Percentiles rank a stretch among this genome's conserved stretches.
Evolutionary conservation across 805 yeast genomes (phyloP).

Genomic region (Lachancea meyersii): DNA sequence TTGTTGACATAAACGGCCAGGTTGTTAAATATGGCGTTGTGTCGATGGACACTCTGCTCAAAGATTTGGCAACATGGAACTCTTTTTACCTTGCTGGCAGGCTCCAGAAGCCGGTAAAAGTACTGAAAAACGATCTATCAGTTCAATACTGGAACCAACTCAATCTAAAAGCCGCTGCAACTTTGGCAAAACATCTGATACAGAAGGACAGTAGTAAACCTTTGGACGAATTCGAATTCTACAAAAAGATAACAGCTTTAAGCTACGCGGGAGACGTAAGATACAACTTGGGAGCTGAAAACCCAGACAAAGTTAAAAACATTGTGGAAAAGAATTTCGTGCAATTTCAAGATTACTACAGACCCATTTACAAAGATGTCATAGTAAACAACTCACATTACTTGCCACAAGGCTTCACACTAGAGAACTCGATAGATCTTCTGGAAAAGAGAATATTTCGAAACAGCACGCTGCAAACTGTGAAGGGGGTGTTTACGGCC

Average conservation of each 20-base stretch:
- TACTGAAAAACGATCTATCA: conserved; percentile 57
- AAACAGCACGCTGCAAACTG: conserved; percentile 70
- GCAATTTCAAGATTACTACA: conserved; percentile 64
- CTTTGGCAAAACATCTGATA: conserved; percentile 41
- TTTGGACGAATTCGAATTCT: conserved; percentile 61
- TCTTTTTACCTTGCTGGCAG: conserved; percentile 87
- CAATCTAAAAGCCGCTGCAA: conserved; percentile 72
- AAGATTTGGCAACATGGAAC: conserved; percentile 79
- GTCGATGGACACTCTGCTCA: conserved; percentile 49
- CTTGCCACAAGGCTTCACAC: conserved; percentile 36
- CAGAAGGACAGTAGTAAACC: conserved; percentile 31
- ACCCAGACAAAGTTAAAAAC: conserved; percentile 80
- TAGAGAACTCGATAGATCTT: conserved; percentile 31
- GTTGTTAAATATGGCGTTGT: conserved; percentile 84
- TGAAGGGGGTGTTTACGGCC: conserved; percentile 83
- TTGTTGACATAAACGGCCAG: conserved; percentile 53
- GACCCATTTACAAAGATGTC: conserved; percentile 46
- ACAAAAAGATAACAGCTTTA: conserved; percentile 66
- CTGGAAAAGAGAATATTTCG: conserved; percentile 52
- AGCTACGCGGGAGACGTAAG: conserved; percentile 91
- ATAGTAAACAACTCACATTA: conserved; percentile 29
- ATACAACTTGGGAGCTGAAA: conserved; percentile 80
- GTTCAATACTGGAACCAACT: conserved; percentile 63
- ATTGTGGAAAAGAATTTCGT: conserved; percentile 73
- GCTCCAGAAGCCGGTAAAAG: conserved; percentile 86